These are phyloP conservation scores for Zelopaecilomyces penicillatus DNA, from an alignment of 2,329 filamentous ascomycete species.

Conservation along the genomic window DNA sequence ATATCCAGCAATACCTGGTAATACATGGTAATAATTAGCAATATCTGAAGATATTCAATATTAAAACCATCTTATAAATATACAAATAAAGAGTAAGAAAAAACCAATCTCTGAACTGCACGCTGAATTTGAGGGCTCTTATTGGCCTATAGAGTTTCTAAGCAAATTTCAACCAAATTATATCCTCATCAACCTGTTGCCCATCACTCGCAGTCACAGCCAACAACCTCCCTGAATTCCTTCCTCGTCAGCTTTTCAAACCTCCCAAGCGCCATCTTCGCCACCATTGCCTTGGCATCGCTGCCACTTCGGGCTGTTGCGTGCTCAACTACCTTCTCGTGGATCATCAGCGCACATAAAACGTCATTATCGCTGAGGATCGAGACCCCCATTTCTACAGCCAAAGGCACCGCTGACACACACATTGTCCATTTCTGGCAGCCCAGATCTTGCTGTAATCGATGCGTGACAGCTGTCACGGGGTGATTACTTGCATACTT, in stretches of 20 bases:
- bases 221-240: background rate
- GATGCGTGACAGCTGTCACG: constrained; percentile 60
- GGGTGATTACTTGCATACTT: constrained; percentile 81
- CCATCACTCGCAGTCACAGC: too few species aligned
- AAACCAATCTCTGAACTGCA: too few species aligned
- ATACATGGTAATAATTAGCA: too few species aligned
- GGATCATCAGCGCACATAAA: constrained; percentile 67
- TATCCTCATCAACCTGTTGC: too few species aligned
- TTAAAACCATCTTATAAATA: too few species aligned
- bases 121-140: too few species aligned
- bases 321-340: constrained; percentile 58
- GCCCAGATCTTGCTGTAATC: constrained; percentile 54
- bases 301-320: constrained; percentile 54
- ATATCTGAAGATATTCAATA: too few species aligned
- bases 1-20: too few species aligned
- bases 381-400: constrained; percentile 32
- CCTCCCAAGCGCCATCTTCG: constrained; percentile 31
- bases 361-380: constrained; percentile 42
- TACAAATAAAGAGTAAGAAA: too few species aligned
- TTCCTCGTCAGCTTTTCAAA: background rate
- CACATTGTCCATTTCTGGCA: constrained; percentile 54
- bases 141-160: too few species aligned
- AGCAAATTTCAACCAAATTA: too few species aligned
- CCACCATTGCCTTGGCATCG: constrained; percentile 64
- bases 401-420: constrained; percentile 33